Evolutionary conservation across 257 asterid genomes (phyloP), one percentile per base, ranked within the genome.

Genomic region (Pogostemon cablin): DNA sequence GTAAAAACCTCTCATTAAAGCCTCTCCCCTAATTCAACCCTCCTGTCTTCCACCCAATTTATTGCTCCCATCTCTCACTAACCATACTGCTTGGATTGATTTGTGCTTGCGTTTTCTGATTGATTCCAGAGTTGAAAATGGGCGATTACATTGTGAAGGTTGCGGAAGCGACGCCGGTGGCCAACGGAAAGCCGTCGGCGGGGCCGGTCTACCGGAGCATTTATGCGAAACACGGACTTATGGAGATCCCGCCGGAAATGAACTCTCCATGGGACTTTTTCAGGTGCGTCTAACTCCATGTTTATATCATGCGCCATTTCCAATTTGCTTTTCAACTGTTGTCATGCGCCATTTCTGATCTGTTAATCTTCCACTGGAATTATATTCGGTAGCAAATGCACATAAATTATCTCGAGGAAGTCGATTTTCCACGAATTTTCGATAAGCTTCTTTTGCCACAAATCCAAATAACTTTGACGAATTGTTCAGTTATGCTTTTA

Each of bases 181-280:
- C 65, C 2, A 65, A 79, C 2, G 91, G 88, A 42, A 87, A 69
- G 81, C 86, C 93, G 0, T 78, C 97, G 11, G 93, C 86, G 3
- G 97, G 97, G 62, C 86, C 95, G 7, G 96, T 86, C 50, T 91
- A 83, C 62, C 75, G 97, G 50, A 75, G 81, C 81, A 77, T 86
- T 72, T 88, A 85, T 61, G 88, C 97, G 9, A 86, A 87, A 72
- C 84, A 88, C 72, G 95, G 84, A 6, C 85, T 89, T 11, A 35
- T 84, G 86, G 90, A 89, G 46, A 17, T 82, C 8, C 93, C 95
- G 9, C 9, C 72, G 1, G 65, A 39, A 3, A 15, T 86, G 34
- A 79, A 84, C 9, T 89, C 93, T 50, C 96, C 96, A 5, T 91
- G 96, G 97, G 87, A 91, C 0, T 89, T 91, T 54, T 91, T 91